Conservation (phyloP, 352 stramenopile genomes). For the Globisporangium spinosum region DNA sequence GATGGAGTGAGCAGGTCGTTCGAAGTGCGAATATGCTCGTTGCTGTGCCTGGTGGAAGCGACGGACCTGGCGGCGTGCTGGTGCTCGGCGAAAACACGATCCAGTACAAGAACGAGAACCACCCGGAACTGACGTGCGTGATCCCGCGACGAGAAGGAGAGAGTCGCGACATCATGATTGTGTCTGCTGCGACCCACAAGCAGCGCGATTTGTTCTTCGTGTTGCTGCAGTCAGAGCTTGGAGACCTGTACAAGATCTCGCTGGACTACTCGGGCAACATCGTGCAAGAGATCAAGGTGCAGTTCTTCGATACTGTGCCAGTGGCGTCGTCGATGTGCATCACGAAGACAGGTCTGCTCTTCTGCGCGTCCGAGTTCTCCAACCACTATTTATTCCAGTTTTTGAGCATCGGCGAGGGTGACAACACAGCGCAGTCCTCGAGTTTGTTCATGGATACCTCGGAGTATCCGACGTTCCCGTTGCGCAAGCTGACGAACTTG, state of each 20-base stretch:
- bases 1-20: slow-evolving; percentile 89
- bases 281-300: slow-evolving; percentile 84
- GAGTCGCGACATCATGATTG: slow-evolving; percentile 90
- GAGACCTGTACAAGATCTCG: slow-evolving; percentile 98
- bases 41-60: slow-evolving; percentile 75
- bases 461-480: slow-evolving; percentile 54
- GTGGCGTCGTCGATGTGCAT: slow-evolving; percentile 94
- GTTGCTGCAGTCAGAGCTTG: slow-evolving; percentile 96
- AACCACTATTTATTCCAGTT: slow-evolving; percentile 99
- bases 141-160: slow-evolving; percentile 78
- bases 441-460: slow-evolving; percentile 71
- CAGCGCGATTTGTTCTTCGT: slow-evolving; percentile 97
- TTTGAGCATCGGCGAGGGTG: slow-evolving; percentile 93
- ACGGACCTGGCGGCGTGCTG: slow-evolving; percentile 91
- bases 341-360: slow-evolving; percentile 96
- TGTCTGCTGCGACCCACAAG: slow-evolving; percentile 91
- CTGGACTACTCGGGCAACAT: slow-evolving; percentile 82
- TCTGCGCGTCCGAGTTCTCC: slow-evolving; percentile 95
- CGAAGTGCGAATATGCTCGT: slow-evolving; percentile 94
- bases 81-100: slow-evolving; percentile 96
- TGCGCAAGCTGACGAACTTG: slow-evolving; percentile 89
- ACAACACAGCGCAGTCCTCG: slow-evolving; percentile 70
- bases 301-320: slow-evolving; percentile 97
- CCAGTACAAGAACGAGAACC: slow-evolving; percentile 96
- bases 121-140: slow-evolving; percentile 68